Evolutionary conservation across 345 rosid species (phyloP).

Genomic region (Kandelia obovata): DNA sequence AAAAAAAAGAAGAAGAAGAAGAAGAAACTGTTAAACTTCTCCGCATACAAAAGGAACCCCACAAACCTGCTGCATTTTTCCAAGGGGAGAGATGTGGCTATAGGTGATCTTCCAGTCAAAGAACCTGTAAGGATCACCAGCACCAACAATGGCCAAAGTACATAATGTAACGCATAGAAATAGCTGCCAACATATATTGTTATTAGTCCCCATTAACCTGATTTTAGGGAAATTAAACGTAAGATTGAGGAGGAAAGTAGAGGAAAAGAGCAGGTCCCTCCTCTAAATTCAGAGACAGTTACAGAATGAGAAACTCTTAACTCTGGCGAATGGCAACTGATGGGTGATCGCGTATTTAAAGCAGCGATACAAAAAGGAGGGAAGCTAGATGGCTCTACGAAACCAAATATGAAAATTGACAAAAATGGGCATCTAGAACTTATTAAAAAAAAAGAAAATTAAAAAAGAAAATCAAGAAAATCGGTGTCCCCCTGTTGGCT

Average conservation of each 20-base stretch:
- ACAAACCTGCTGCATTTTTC: slow-evolving; percentile 65
- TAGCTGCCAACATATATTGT: slow-evolving; percentile 2
- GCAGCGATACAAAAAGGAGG: not conserved
- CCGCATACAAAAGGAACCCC: not conserved
- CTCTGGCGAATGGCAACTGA: slow-evolving; percentile 13
- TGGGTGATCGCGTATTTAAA: slow-evolving; percentile 16
- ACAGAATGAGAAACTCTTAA: not conserved
- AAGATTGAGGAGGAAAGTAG: not conserved
- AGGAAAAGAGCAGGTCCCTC: not conserved
- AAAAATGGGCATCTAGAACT: not conserved
- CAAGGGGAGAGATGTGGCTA: slow-evolving; percentile 73
- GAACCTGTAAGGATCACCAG: slow-evolving; percentile 71
- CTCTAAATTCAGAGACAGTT: not conserved
- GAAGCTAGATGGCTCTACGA: not conserved
- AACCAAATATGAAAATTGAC: too few species aligned
- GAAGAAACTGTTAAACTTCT: not conserved
- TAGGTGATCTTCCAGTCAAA: slow-evolving; percentile 80
- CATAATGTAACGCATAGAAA: not conserved
- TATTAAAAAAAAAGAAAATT: not conserved
- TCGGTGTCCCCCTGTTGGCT: slow-evolving; percentile 4
- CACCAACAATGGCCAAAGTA: slow-evolving; percentile 22
- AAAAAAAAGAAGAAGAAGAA: not conserved
- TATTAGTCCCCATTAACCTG: not conserved
- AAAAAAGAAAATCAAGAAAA: not conserved
- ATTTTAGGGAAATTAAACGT: not conserved